These are phyloP conservation scores for Peronospora belbahrii DNA, from an alignment of 352 stramenopile genomes.

Conservation along the genomic window DNA sequence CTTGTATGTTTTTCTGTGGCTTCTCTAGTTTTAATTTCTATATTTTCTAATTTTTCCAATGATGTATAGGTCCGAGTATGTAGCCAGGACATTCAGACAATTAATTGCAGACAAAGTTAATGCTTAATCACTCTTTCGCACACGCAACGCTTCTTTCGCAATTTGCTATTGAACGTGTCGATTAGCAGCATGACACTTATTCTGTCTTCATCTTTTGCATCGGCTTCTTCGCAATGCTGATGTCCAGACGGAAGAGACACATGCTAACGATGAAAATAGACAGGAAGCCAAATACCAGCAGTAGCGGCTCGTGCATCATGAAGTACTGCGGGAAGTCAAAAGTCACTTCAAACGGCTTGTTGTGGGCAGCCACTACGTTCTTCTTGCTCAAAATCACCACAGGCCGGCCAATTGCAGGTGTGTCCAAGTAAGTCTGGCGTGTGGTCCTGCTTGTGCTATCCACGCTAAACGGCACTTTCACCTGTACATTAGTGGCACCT, in stretches of 20 bases:
- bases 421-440: slow-evolving; percentile 84
- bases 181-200: slow-evolving; percentile 28
- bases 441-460: slow-evolving; percentile 46
- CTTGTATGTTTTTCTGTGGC: too few relatives aligned
- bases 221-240: slow-evolving; percentile 52
- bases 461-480: slow-evolving; percentile 67
- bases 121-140: not conserved
- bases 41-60: too few relatives aligned
- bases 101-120: not conserved
- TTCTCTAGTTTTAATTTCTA: too few relatives aligned
- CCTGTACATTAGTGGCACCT: slow-evolving; percentile 68
- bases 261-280: slow-evolving; percentile 83
- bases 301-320: slow-evolving; percentile 82
- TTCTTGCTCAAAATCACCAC: slow-evolving; percentile 78
- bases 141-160: slow-evolving; percentile 2
- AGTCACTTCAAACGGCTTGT: slow-evolving; percentile 79
- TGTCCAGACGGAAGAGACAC: slow-evolving; percentile 74
- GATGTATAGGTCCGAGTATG: too few relatives aligned
- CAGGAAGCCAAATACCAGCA: slow-evolving; percentile 81
- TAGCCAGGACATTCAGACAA: not conserved
- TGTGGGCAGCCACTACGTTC: slow-evolving; percentile 81
- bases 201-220: slow-evolving; percentile 60
- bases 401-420: slow-evolving; percentile 60
- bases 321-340: slow-evolving; percentile 77
- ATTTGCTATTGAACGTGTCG: slow-evolving; percentile 9